Evolutionary conservation across 257 asterid species (phyloP).

Genomic region (Datura wrightii): DNA sequence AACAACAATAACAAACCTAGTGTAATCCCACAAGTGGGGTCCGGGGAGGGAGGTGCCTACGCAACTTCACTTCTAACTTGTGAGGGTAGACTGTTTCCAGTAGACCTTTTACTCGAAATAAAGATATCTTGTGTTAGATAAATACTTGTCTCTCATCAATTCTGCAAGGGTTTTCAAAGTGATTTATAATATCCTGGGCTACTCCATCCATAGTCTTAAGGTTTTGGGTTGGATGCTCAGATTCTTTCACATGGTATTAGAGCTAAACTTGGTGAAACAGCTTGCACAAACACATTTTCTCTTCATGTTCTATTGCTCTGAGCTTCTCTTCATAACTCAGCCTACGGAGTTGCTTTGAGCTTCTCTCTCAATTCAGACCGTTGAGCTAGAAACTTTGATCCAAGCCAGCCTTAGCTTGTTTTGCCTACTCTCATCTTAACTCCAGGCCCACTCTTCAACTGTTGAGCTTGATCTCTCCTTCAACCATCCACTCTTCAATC

Average conservation of each 20-base stretch:
- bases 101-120: neutral
- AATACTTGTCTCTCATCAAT: slow-evolving; percentile 13
- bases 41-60: too few relatives aligned
- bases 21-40: too few relatives aligned
- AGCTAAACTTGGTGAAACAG: neutral
- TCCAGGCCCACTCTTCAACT: neutral
- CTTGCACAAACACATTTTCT: neutral
- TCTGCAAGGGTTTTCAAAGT: neutral
- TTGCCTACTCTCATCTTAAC: slow-evolving; percentile 6
- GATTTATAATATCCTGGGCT: neutral
- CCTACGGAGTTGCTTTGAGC: neutral
- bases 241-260: neutral
- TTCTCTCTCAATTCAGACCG: neutral
- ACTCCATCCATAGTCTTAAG: neutral
- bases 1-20: too few relatives aligned
- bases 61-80: too few relatives aligned
- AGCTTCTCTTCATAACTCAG: neutral
- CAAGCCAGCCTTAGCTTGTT: slow-evolving; percentile 1
- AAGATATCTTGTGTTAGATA: neutral
- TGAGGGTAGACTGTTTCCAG: too few relatives aligned
- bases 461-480: neutral
- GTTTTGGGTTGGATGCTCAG: neutral
- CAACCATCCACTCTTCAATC: neutral
- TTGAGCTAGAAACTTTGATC: neutral
- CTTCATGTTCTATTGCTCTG: slow-evolving; percentile 1